phyloP scores from a whole-genome alignment of 805 yeast species.

The Wickerhamiella cacticola region DNA sequence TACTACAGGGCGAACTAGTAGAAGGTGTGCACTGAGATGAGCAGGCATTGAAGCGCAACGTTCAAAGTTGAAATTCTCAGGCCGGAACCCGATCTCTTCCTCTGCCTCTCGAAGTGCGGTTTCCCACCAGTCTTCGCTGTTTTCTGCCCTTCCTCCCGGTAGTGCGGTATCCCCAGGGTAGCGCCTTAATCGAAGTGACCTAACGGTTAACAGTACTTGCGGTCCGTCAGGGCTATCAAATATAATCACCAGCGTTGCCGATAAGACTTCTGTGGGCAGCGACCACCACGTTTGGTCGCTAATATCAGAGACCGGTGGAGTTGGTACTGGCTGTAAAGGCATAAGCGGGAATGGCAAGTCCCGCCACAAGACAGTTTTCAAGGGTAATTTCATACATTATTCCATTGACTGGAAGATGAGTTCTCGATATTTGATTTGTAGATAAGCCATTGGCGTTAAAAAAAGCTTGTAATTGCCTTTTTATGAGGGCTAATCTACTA shows the following conservation, averaged over 20 bases:
- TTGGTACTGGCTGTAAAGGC: neutral
- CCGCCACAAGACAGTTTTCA: too few species aligned
- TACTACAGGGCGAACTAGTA: constrained; percentile 13
- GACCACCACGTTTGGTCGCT: constrained; percentile 12
- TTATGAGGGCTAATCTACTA: too few species aligned
- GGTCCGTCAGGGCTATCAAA: constrained; percentile 10
- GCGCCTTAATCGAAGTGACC: constrained; percentile 6
- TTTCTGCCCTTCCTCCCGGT: constrained; percentile 14
- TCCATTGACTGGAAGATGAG: too few species aligned
- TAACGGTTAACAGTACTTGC: constrained; percentile 11
- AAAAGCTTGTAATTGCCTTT: too few species aligned
- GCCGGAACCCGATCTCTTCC: constrained; percentile 14
- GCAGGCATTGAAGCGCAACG: constrained; percentile 12
- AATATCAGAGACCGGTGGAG: neutral
- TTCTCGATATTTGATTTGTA: too few species aligned
- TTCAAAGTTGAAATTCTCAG: neutral
- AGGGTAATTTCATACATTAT: too few species aligned
- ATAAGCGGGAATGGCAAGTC: neutral
- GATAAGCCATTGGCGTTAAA: too few species aligned
- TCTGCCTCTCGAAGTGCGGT: constrained; percentile 13
- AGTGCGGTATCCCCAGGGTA: constrained; percentile 15
- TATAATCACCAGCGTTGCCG: constrained; percentile 14
- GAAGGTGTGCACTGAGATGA: constrained; percentile 11
- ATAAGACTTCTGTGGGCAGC: neutral
- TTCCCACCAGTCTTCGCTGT: constrained; percentile 14